Evolutionary conservation across 228 moss, liverwort and hornwort species (phyloP), one percentile per base, ranked within the genome.

Genomic region (Sphagnum magellanicum): DNA sequence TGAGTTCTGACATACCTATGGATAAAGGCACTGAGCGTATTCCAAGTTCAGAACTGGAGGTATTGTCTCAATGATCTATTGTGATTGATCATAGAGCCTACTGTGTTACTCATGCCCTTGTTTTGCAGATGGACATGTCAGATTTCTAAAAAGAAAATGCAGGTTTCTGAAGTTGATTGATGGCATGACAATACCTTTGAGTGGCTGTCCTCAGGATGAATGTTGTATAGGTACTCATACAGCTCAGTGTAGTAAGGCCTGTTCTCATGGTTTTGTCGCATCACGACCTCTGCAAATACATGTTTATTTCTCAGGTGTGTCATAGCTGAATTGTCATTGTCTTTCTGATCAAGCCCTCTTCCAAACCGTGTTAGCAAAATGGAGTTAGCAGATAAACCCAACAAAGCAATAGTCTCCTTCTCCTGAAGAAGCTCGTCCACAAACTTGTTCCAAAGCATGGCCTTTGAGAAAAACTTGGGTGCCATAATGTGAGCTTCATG

Each of bases 381-480:
- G 17, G 85, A 75, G 4, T 63, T 66, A 10, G 68, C 67, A 52
- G 85, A 79, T 66, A 81, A 68, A 10, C 63, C 66, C 0, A 81
- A 79, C 64, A 70, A 59, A 13, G 4, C 61, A 16, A 79, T 16
- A 0, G 81, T 64, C 16, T 70, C 66, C 17, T 72, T 14, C 9
- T 81, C 73, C 4, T 48, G 65, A 48, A 81, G 10, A 52, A 81
- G 58, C 51, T 81, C 79, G 53, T 77, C 77, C 55, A 75, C 75
- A 69, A 85, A 85, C 49, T 69, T 65, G 58, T 85, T 85, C 85
- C 81, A 85, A 63, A 81, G 63, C 7, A 10, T 16, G 6, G 5
- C 50, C 6, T 51, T 63, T 59, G 58, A 78, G 50, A 78, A 80
- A 48, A 70, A 16, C 17, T 81, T 49, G 0, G 81, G 74, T 0